phyloP scores from a whole-genome alignment of 1,284 basidiomycete genomes.

The Sanghuangporus baumii region DNA sequence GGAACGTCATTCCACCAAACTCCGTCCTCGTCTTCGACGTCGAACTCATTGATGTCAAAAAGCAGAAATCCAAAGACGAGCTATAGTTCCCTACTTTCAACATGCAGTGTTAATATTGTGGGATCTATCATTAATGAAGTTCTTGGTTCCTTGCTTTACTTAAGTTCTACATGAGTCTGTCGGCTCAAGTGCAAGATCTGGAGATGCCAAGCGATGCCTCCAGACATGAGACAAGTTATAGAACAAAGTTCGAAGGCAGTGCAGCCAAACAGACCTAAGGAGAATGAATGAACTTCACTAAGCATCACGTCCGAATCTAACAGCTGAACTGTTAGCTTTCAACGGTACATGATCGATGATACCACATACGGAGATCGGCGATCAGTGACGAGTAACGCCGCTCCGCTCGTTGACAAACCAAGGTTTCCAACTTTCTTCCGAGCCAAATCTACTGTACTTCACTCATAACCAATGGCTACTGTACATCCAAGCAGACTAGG shows the following conservation, averaged over 20 bases:
- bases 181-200: no score
- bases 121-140: neutral
- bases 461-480: slow-evolving; percentile 42
- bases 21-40: slow-evolving; percentile 88
- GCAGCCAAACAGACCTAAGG: no score
- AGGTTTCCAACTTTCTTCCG: neutral
- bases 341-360: neutral
- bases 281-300: no score
- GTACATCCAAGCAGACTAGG: slow-evolving; percentile 59
- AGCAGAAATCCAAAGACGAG: slow-evolving; percentile 31
- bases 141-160: neutral
- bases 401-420: neutral
- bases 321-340: neutral
- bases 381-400: neutral
- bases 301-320: no score
- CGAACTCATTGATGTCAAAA: slow-evolving; percentile 60
- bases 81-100: neutral
- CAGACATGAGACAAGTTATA: neutral
- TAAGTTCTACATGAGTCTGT: no score
- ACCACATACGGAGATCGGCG: neutral
- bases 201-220: no score
- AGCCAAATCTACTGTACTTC: neutral
- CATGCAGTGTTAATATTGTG: neutral
- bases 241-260: neutral
- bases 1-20: slow-evolving; percentile 74